Evolutionary conservation across 495 filamentous ascomycete genomes (phyloP), one percentile per base, ranked within the genome.

Genomic region (Patellaria atrata): DNA sequence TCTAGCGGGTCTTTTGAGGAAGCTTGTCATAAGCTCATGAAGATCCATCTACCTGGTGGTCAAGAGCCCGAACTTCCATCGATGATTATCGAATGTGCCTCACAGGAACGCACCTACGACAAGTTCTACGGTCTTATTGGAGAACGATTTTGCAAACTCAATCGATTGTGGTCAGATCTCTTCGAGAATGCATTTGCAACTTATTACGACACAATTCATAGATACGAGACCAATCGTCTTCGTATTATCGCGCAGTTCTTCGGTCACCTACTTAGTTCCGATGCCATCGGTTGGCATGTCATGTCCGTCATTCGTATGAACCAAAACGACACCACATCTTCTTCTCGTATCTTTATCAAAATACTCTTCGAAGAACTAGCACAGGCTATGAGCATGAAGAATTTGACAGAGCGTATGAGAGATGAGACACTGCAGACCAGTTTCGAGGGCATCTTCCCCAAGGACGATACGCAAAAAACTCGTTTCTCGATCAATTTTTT

Each of bases 401-500:
- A 77, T 43, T 57, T 99, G 25, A 73, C 78, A 46, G 70, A 73
- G 25, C 74, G 77, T 14, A 59, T 94, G 45, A 73, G 68, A 48
- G 82, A 93, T 43, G 76, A 85, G 10, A 64, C 73, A 20, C 64
- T 94, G 10, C 77, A 77, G 35, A 71, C 82, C 29, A 79, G 73
- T 49, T 77, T 91, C 40, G 68, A 78, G 19, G 87, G 91, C 32
- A 60, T 99, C 6, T 99, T 99, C 69, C 91, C 89, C 0, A 75
- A 57, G 22, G 83, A 94, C 50, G 82, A 87, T 49, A 73, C 82
- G 5, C 73, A 79, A 37, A 83, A 93, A 56, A 87, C 82, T 10
- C 75, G 89, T 27, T 99, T 99, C 64, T 82, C 87, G 13, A 91
- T 96, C 72, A 99, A 99, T 56, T 99, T 92, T 61, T 96, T 96